These are phyloP conservation scores for Tephrocybe sp. DNA, from an alignment of 768 basidiomycete genomes.

Conservation along the genomic window DNA sequence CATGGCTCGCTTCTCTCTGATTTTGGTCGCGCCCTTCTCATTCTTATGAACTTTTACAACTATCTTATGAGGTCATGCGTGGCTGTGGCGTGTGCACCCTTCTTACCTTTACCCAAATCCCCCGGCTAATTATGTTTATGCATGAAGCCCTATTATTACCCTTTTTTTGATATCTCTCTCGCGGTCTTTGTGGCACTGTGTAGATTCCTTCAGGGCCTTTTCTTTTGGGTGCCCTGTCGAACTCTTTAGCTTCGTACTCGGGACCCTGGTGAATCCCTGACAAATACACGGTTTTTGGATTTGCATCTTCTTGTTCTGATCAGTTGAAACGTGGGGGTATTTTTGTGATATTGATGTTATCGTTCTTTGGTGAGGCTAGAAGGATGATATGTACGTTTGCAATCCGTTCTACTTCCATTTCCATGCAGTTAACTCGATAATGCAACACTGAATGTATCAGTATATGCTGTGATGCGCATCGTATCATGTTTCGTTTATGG, in stretches of 20 bases:
- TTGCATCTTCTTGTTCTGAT: background rate
- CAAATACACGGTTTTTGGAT: background rate
- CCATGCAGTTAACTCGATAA: too few species aligned
- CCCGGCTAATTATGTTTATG: background rate
- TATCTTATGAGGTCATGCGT: constrained; percentile 11
- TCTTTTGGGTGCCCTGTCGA: constrained; percentile 4
- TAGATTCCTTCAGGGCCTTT: constrained; percentile 4
- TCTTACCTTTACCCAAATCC: background rate
- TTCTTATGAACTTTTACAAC: constrained; percentile 10
- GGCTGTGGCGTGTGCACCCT: constrained; percentile 7
- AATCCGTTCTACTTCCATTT: too few species aligned
- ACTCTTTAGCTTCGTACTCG: background rate
- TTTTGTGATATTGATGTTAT: too few species aligned
- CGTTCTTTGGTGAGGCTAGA: too few species aligned
- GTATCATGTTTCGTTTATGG: too few species aligned
- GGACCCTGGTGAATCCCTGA: constrained; percentile 8
- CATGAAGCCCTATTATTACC: background rate
- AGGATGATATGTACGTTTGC: too few species aligned
- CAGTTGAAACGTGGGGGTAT: background rate
- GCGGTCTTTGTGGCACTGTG: constrained; percentile 2
- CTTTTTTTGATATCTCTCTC: background rate
- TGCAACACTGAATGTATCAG: too few species aligned
- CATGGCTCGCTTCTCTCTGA: constrained; percentile 3
- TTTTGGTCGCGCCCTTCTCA: background rate
- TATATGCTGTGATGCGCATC: too few species aligned